Evolutionary conservation across 495 filamentous ascomycete genomes (phyloP).

Genomic region (Penicillium diatomitis): DNA sequence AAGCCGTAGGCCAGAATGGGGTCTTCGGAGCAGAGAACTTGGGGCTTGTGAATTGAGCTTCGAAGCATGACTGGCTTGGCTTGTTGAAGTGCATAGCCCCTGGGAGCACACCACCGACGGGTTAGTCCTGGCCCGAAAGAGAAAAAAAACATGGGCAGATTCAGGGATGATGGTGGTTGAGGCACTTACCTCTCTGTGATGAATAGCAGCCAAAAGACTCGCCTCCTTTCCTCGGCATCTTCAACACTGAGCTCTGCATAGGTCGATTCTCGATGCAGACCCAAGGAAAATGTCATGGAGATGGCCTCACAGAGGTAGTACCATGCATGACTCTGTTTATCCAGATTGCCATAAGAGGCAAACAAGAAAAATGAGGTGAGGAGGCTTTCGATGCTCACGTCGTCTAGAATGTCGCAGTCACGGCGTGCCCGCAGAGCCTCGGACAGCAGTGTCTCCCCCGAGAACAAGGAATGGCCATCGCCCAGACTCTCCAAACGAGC

Average conservation of each 20-base stretch:
- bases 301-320: conserved; percentile 55
- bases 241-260: conserved; percentile 35
- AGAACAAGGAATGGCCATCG: conserved; percentile 37
- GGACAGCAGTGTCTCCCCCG: conserved; percentile 49
- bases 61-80: conserved; percentile 46
- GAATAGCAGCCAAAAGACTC: conserved; percentile 58
- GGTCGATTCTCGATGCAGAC: conserved; percentile 47
- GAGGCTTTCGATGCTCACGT: conserved; percentile 49
- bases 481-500: conserved; percentile 42
- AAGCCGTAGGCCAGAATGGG: conserved; percentile 42
- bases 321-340: conserved; percentile 47
- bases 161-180: too few species aligned
- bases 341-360: conserved; percentile 61
- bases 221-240: conserved; percentile 43
- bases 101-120: conserved; percentile 3
- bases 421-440: conserved; percentile 69
- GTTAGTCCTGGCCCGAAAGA: not conserved
- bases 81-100: conserved; percentile 42
- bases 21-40: conserved; percentile 39
- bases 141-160: not conserved
- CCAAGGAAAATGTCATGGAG: conserved; percentile 48
- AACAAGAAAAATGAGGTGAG: conserved; percentile 77
- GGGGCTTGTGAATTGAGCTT: conserved; percentile 39
- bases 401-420: conserved; percentile 63
- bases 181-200: conserved; percentile 45